Conservation (phyloP, 768 basidiomycete genomes). For the Rhodotorula babjevae region DNA sequence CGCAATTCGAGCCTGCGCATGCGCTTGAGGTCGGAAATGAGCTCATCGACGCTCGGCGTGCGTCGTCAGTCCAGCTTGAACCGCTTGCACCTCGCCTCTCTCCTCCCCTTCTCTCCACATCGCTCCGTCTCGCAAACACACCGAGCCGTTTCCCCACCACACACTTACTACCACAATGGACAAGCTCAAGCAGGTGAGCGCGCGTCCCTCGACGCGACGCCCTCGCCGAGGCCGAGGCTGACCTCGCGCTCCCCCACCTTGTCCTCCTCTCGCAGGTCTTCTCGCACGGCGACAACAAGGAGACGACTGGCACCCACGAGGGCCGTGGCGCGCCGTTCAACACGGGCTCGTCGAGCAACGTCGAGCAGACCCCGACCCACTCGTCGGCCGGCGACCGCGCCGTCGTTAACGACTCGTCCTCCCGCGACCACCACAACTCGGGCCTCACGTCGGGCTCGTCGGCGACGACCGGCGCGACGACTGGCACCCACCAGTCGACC, state of each 20-base stretch:
- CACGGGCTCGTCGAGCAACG: neutral
- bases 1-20: too few relatives aligned
- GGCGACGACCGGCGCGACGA: neutral
- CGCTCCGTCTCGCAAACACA: too few relatives aligned
- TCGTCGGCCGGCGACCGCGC: neutral
- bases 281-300: neutral
- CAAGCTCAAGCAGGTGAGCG: slow-evolving; percentile 8
- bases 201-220: neutral
- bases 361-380: neutral
- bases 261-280: neutral
- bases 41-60: too few relatives aligned
- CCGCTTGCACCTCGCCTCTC: neutral
- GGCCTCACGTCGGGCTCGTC: neutral
- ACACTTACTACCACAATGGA: neutral
- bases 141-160: neutral
- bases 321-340: neutral
- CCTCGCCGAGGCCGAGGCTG: neutral
- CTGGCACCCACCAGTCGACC: neutral
- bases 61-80: neutral
- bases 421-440: neutral
- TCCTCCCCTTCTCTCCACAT: neutral
- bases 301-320: neutral
- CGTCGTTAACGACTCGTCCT: neutral
- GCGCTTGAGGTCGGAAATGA: too few relatives aligned
- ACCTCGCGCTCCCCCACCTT: neutral